phyloP scores from a whole-genome alignment of 148 eudicot genomes.

The Silene latifolia region DNA sequence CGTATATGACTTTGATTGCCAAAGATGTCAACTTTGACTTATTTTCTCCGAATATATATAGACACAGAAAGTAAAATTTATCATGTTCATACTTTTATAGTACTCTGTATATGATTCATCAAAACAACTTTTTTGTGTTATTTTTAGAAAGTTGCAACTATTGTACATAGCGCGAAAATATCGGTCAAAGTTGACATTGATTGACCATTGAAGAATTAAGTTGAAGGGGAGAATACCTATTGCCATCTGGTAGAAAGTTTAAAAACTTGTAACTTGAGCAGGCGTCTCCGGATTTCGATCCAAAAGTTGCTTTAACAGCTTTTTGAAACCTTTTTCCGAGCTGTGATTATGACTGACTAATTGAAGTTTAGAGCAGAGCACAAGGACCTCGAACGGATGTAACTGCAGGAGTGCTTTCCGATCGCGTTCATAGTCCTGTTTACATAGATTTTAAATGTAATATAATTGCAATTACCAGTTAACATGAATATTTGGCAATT shows the following conservation, averaged over 20 bases:
- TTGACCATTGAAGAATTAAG: not conserved
- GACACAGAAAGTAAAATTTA: too few relatives aligned
- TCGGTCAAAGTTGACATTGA: not conserved
- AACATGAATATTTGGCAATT: not conserved
- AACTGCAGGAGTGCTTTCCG: conserved; percentile 43
- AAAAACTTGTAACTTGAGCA: not conserved
- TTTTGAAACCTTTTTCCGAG: conserved; percentile 58
- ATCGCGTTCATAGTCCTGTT: conserved; percentile 88
- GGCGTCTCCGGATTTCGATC: conserved; percentile 16
- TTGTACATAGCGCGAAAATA: not conserved
- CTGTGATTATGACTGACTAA: conserved; percentile 36
- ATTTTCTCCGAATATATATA: not conserved
- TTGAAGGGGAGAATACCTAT: not conserved
- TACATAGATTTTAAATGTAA: conserved; percentile 1
- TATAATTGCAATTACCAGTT: not conserved
- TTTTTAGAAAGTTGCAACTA: not conserved
- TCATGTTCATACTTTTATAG: too few relatives aligned
- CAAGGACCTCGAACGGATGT: conserved; percentile 56
- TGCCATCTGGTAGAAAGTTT: not conserved
- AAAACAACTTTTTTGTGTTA: not conserved
- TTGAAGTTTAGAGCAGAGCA: conserved; percentile 62
- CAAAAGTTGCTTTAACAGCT: conserved; percentile 40
- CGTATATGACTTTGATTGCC: not conserved
- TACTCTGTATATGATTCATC: not conserved
- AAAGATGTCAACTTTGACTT: not conserved